Conservation (phyloP, 1,284 basidiomycete species). For the Xerocomus nothofagi region DNA sequence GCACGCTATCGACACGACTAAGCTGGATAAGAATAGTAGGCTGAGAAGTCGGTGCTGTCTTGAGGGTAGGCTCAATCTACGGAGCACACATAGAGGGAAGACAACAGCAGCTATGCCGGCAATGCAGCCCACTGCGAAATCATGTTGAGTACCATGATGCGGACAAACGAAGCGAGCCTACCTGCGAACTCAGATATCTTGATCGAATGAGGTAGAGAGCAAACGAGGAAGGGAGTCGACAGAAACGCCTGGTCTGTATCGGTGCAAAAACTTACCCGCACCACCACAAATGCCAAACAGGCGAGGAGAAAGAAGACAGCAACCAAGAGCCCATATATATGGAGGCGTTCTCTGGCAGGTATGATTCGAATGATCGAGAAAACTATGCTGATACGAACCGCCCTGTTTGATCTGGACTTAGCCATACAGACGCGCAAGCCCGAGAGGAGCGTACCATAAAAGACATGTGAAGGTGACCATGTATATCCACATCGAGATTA, state of each 20-base stretch:
- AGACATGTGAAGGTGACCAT: conserved; percentile 8
- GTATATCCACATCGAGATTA: conserved; percentile 8
- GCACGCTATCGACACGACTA: conserved; percentile 11
- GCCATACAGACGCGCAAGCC: background rate
- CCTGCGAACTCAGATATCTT: conserved; percentile 4
- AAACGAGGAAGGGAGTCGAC: background rate
- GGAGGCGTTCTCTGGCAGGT: conserved; percentile 8
- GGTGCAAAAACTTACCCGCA: background rate
- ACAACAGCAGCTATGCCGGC: background rate
- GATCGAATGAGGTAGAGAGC: background rate
- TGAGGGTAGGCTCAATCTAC: conserved; percentile 7
- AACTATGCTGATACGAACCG: conserved; percentile 17
- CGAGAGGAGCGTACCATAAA: conserved; percentile 10
- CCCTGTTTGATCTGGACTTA: conserved; percentile 2
- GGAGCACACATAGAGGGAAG: conserved; percentile 20
- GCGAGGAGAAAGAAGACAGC: conserved; percentile 8
- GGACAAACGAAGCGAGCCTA: background rate
- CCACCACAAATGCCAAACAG: background rate
- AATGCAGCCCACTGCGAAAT: background rate
- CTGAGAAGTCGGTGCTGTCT: conserved; percentile 20
- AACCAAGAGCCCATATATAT: conserved; percentile 8
- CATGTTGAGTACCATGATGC: background rate
- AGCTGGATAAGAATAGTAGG: conserved; percentile 13
- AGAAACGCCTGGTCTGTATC: background rate
- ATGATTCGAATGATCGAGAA: conserved; percentile 16